Evolutionary conservation across 495 filamentous ascomycete species (phyloP), one percentile per base, ranked within the genome.

Genomic region (Penicillium antarcticum): DNA sequence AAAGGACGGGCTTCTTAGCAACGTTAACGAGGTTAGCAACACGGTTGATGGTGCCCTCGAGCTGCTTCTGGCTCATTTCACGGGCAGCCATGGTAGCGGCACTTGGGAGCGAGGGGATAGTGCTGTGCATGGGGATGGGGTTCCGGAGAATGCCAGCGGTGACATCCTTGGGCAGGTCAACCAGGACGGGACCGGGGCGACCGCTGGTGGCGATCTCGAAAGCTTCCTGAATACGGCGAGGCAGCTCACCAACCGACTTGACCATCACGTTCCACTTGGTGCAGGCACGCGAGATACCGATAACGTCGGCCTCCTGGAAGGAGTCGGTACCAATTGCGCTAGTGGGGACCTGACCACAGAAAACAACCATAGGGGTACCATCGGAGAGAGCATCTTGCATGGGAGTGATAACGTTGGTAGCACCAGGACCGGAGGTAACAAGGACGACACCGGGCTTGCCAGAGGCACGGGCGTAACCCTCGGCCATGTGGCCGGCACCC

Each of bases 231-330:
- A 86, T 84, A 33, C 76, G 69, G 45, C 74, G 70, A 29, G 82
- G 82, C 35, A 85, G 73, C 52, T 83, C 80, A 17, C 73, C 79
- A 43, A 83, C 73, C 44, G 74, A 79, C 67, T 81, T 82, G 41
- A 84, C 80, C 78, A 83, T 80, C 21, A 79, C 76, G 44, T 84
- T 85, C 82, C 82, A 86, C 63, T 85, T 84, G 29, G 82, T 85
- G 61, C 82, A 83, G 33, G 81, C 73, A 62, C 80, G 69, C 19
- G 78, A 78, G 57, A 86, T 81, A 51, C 80, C 79, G n/a, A 82
- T 64, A 13, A 82, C 77, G 57, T 86, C 81, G 40, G 81, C 81
- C 58, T 85, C 81, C 57, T 86, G 82, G 69, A 86, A 86, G 11
- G 80, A 78, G 60, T 82, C 80, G 29, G 80, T 80, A 38, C 82